Base-by-base conservation (phyloP, 305 asterid genomes). In the Ilex paraguariensis region DNA sequence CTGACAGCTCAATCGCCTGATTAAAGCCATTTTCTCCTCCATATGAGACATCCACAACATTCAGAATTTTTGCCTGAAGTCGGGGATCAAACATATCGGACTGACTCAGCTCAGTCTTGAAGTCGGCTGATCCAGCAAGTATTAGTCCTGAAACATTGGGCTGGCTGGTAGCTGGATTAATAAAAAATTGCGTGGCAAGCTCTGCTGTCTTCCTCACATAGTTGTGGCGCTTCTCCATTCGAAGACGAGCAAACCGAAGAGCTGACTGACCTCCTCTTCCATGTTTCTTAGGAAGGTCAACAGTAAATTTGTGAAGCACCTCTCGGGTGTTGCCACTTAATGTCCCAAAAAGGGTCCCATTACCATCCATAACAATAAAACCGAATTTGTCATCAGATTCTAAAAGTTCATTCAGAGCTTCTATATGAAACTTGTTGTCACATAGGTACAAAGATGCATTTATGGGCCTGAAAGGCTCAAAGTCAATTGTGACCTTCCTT, bases 81-180 rank as follows among this genome's bases (percentile, higher is more conserved):
- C 56, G 56, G 11, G 56, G 56, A 52, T 52, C 56, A 17, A 52
- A 52, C 56, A 52, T 52, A 14, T 52, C 56, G 3, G 56, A 52
- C n/a, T 52, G 56, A 17, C 56, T 52, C 56, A 52, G 30, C 56
- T 52, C 56, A 17, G 56, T 52, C 11, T 52, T 52, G 56, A 52
- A 52, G 30, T 52, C 56, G 13, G 56, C 56, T 14, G 56, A 52
- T 52, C 56, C 56, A 52, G 56, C 56, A 52, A 52, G 56, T n/a
- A 52, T 52, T 10, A 52, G 31, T 7, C 56, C 56, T n/a, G 56
- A 14, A 52, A 52, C 56, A 17, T 52, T 52, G 9, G 56, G 56
- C 31, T 52, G 56, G 56, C 56, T 52, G 30, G 56, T 52, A 4
- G 56, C 56, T 0, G 56, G 56, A 52, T 52, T 52, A 7, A 52